These are phyloP conservation scores for Trametes pubescens DNA, from an alignment of 1,284 basidiomycete genomes.

Conservation along the genomic window DNA sequence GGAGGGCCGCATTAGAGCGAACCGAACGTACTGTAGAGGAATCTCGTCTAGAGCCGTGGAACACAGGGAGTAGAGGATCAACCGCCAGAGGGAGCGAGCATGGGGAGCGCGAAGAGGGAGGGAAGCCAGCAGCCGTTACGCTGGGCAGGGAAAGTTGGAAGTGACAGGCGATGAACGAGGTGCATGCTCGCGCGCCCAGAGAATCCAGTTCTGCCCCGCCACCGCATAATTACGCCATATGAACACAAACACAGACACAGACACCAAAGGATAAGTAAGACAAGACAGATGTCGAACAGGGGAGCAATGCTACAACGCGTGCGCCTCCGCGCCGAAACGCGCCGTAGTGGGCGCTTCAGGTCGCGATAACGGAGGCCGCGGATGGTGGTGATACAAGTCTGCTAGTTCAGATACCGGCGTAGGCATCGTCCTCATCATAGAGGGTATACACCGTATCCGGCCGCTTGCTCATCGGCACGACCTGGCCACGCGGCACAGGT, in stretches of 20 bases:
- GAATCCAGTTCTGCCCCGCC: slow-evolving; percentile 42
- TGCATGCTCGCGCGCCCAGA: slow-evolving; percentile 37
- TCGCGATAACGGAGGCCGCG: slow-evolving; percentile 9
- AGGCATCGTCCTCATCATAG: slow-evolving; percentile 71
- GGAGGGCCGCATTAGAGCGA: background rate
- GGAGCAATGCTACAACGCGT: slow-evolving; percentile 27
- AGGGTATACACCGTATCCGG: slow-evolving; percentile 58
- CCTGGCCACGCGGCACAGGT: slow-evolving; percentile 15
- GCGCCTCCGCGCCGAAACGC: slow-evolving; percentile 6
- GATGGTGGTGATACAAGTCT: slow-evolving; percentile 30
- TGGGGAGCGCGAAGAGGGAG: slow-evolving; percentile 3
- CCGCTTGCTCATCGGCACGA: slow-evolving; percentile 37
- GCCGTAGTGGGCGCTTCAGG: background rate
- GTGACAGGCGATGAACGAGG: slow-evolving; percentile 28
- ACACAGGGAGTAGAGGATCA: slow-evolving; percentile 5
- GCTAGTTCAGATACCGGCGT: slow-evolving; percentile 62
- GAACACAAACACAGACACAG: slow-evolving; percentile 24
- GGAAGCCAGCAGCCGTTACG: background rate
- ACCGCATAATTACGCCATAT: slow-evolving; percentile 31
- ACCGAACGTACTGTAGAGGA: background rate
- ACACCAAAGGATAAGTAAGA: slow-evolving; percentile 16
- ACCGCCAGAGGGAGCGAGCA: slow-evolving; percentile 12
- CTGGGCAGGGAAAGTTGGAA: slow-evolving; percentile 12
- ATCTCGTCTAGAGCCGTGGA: slow-evolving; percentile 29
- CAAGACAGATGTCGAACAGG: slow-evolving; percentile 8